Evolutionary conservation across 2,329 filamentous ascomycete genomes (phyloP).

Genomic region (Cytospora schulzeri): DNA sequence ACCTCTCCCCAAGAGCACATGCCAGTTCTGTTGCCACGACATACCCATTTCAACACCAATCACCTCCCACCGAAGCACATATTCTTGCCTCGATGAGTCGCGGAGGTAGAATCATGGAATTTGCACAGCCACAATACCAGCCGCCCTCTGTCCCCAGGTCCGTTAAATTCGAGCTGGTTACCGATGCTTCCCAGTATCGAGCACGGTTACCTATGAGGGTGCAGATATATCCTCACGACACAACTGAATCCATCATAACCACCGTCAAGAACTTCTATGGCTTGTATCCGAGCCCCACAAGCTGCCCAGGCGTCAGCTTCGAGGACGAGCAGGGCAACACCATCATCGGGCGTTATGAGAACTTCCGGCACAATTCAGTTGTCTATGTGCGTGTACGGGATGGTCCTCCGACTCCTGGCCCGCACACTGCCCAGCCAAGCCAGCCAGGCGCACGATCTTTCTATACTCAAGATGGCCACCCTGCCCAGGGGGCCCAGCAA

Average conservation of each 20-base stretch:
- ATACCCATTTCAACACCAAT: constrained; percentile 22
- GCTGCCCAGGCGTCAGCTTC: constrained; percentile 85
- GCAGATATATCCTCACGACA: constrained; percentile 93
- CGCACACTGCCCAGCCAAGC: constrained; percentile 55
- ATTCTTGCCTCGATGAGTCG: constrained; percentile 28
- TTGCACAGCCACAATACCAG: constrained; percentile 39
- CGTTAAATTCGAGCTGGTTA: constrained; percentile 77
- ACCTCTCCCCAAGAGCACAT: constrained; percentile 28
- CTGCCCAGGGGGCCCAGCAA: constrained; percentile 50
- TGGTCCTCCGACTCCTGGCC: constrained; percentile 49
- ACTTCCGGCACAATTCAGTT: constrained; percentile 88
- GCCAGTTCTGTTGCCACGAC: constrained; percentile 22
- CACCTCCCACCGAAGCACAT: constrained; percentile 27
- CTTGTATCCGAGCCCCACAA: constrained; percentile 74
- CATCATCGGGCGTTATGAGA: constrained; percentile 94
- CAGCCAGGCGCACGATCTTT: constrained; percentile 57
- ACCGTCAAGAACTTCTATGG: constrained; percentile 99
- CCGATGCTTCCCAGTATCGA: constrained; percentile 68
- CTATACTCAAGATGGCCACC: constrained; percentile 57
- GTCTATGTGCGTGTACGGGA: constrained; percentile 89
- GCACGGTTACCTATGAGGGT: constrained; percentile 82
- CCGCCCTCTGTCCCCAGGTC: constrained; percentile 63
- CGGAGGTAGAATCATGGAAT: constrained; percentile 24
- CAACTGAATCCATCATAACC: constrained; percentile 94
- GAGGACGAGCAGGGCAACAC: constrained; percentile 88